Percentiles rank a stretch among this genome's conserved stretches.
These are phyloP conservation scores for Pseudisothecium myosuroides DNA, from an alignment of 225 moss, liverwort and hornwort species.

Conservation along the genomic window DNA sequence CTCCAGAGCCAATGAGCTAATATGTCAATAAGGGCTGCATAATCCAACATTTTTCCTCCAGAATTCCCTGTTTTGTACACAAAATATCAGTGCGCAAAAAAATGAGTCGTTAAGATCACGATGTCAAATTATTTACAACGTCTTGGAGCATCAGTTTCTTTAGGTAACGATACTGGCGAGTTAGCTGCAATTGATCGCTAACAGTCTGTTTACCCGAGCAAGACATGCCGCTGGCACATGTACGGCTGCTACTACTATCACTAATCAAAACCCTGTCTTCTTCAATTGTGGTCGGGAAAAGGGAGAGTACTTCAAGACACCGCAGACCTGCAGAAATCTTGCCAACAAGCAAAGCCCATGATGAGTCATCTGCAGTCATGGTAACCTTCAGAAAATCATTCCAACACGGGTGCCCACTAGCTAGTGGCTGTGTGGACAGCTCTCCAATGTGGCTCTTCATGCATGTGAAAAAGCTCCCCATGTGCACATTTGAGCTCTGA, in stretches of 20 bases:
- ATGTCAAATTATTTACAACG: slow-evolving; percentile 32
- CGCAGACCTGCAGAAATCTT: slow-evolving; percentile 64
- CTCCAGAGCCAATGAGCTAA: background rate
- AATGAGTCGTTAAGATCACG: background rate
- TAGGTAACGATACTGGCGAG: slow-evolving; percentile 52
- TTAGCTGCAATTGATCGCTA: slow-evolving; percentile 42
- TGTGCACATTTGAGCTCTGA: slow-evolving; percentile 13
- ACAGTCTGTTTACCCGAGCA: slow-evolving; percentile 10
- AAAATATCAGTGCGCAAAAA: background rate
- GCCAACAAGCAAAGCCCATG: slow-evolving; percentile 37
- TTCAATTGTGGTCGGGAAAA: slow-evolving; percentile 60
- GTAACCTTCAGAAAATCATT: slow-evolving; percentile 23
- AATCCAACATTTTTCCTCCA: background rate
- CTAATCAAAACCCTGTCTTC: slow-evolving; percentile 45
- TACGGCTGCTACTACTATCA: background rate
- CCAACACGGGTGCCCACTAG: slow-evolving; percentile 52
- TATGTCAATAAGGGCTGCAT: background rate
- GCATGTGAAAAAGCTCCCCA: slow-evolving; percentile 56
- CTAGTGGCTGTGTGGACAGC: slow-evolving; percentile 21
- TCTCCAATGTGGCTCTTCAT: slow-evolving; percentile 28
- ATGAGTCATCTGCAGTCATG: slow-evolving; percentile 9
- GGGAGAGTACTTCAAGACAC: slow-evolving; percentile 58
- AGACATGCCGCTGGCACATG: background rate
- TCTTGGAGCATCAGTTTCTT: slow-evolving; percentile 64
- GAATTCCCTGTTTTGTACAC: background rate